Conservation (phyloP, 2,329 filamentous ascomycete genomes). For the Calonectria henricotiae region DNA sequence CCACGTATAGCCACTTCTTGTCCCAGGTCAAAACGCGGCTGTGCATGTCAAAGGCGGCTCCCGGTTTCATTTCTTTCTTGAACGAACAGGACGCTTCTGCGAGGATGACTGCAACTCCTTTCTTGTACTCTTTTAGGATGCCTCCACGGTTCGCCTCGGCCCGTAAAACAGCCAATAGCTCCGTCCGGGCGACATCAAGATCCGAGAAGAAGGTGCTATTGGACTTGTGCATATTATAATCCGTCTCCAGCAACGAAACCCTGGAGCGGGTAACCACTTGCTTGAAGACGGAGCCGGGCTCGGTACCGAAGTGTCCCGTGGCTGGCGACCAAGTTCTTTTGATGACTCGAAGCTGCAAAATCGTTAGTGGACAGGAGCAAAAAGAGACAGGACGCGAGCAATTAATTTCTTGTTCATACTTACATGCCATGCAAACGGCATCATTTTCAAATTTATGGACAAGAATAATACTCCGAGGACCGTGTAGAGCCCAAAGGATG, state of each 20-base stretch:
- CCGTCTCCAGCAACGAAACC: not conserved
- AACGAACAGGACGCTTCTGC: not conserved
- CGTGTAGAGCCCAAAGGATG: not conserved
- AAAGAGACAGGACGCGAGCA: not conserved
- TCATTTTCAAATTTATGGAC: not conserved
- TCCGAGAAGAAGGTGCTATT: constrained; percentile 1
- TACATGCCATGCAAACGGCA: constrained; percentile 2
- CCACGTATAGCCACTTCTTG: constrained; percentile 7
- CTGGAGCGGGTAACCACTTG: not conserved
- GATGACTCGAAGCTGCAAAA: not conserved
- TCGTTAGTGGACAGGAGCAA: not conserved
- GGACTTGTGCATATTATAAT: not conserved
- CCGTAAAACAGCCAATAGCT: not conserved
- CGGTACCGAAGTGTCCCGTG: not conserved
- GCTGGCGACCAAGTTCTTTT: not conserved
- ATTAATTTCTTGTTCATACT: constrained; percentile 1
- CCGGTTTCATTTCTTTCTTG: constrained; percentile 4
- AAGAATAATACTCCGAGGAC: not conserved
- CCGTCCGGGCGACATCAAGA: constrained; percentile 1
- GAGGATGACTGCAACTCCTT: not conserved
- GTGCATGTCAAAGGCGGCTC: not conserved
- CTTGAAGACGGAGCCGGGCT: not conserved
- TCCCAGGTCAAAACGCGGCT: not conserved
- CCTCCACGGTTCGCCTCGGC: not conserved
- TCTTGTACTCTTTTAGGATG: not conserved